Percentiles rank a stretch among this genome's conserved stretches.
Conservation (phyloP, 139 green algal species). For the Chloropicon primus region DNA sequence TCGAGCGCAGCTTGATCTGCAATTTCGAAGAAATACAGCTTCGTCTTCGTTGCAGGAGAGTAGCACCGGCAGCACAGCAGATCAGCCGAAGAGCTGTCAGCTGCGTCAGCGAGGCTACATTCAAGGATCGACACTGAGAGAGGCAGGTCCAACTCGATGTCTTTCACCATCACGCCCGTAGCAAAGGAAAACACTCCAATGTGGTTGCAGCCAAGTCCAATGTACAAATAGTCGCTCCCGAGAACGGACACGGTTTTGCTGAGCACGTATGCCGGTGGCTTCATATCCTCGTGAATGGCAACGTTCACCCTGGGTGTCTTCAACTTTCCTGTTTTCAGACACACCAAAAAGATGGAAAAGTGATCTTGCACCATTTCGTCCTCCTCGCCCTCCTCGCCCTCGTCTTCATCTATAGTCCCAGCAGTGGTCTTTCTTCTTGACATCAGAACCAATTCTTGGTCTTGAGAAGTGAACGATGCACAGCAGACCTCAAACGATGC, state of each 20-base stretch:
- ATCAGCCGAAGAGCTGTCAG: not conserved
- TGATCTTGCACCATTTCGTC: not conserved
- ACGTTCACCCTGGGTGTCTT: not conserved
- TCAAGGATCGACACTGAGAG: not conserved
- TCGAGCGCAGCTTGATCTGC: not conserved
- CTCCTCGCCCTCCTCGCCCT: not conserved
- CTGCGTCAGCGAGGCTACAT: not conserved
- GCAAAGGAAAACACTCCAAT: not conserved
- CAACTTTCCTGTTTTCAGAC: not conserved
- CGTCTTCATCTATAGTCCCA: no score
- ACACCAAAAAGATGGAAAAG: not conserved
- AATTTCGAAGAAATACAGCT: not conserved
- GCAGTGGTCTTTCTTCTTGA: not conserved
- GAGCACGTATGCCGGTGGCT: not conserved
- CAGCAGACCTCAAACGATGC: not conserved
- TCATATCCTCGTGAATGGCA: not conserved
- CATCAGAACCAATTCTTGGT: not conserved
- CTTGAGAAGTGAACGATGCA: not conserved
- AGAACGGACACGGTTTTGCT: not conserved
- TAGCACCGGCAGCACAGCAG: not conserved
- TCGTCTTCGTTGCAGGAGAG: not conserved
- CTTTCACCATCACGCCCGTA: not conserved
- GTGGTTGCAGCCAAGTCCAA: not conserved
- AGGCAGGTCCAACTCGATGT: not conserved
- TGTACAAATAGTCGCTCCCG: not conserved